Evolutionary conservation across 2,329 filamentous ascomycete species (phyloP), one percentile per base, ranked within the genome.

Genomic region (Cladophialophora exuberans): DNA sequence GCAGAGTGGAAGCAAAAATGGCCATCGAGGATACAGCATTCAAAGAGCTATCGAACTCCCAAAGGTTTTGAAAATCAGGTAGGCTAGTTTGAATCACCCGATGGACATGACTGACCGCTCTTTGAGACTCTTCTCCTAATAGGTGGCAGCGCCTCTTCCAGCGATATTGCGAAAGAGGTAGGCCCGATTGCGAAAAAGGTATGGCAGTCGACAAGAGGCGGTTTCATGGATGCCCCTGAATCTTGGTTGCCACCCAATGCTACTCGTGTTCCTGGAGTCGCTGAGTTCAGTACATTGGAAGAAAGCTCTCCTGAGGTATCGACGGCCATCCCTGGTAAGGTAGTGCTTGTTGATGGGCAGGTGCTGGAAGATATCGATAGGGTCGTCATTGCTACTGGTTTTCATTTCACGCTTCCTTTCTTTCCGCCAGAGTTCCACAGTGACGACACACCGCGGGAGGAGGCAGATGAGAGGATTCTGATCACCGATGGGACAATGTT

Each of bases 321-420:
- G n/a, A n/a, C n/a, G n/a, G n/a, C n/a, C n/a, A n/a, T n/a, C n/a
- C 80, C 80, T 0, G 76, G 79, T 0, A 74, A 68, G 0, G 69
- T 84, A 1, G 71, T 75, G 0, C 70, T 89, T 1, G 76, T 73
- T 39, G 78, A 83, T 18, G 84, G 83, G 0, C 62, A 70, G 0
- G 70, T 70, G 1, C 64, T 90, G 0, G 72, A 72, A 17, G 73
- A 76, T 6, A 81, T 90, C 30, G 79, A 90, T 62, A 71, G 74
- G 13, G 76, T 90, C 0, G 76, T 90, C n/a, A 65, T 90, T 5
- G 83, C 80, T 10, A 89, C 86, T 0, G 87, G 87, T 0, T 90
- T 89, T 62, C 80, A 85, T 62, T 82, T 83, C 11, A 81, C 82
- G 0, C 78, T 86, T 9, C 86, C 86, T 0, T 89, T 88, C 62